Evolutionary conservation across 129 eudicot species (phyloP), one percentile per base, ranked within the genome.

Genomic region (Tagetes erecta): DNA sequence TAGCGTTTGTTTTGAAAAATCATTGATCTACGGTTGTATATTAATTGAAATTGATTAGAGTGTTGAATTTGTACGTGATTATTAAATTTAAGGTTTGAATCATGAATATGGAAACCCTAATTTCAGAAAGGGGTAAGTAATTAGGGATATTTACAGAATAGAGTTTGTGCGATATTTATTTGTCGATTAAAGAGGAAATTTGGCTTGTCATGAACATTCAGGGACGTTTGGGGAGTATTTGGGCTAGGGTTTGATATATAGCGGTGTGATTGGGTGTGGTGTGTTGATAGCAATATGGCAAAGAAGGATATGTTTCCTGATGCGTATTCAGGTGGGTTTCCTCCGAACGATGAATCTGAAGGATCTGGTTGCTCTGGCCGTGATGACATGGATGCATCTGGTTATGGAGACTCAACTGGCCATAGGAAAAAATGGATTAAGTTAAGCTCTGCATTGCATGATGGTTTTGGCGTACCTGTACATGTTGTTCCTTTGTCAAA

Each of bases 341-440:
- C 81, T 68, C 83, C 81, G 8, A 81, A 71, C 75, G 72, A 80
- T 56, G 93, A 80, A 67, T 87, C 91, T 13, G 94, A 91, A 76
- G 89, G 86, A 13, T 91, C 89, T 62, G 97, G 87, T 47, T 84
- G 91, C 73, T 87, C 94, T 0, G 94, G 88, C 10, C 69, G 76
- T 67, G 68, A 73, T 69, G 91, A 87, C 40, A 69, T 67, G 46
- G 84, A 72, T 58, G 76, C 59, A 39, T 55, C 81, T 35, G 92
- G 76, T 46, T 76, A 73, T 10, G 89, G 77, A 42, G 70, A 79
- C 44, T 77, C 80, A 4, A 64, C 76, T 71, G 85, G 71, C 0
- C 85, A 80, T 31, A 82, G 70, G 79, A 86, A 79, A 40, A 91
- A 88, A 72, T 87, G 89, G 84, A 77, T 87, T 12, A 78, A 78